phyloP scores from a whole-genome alignment of 164 flowering plant species.

The Liriodendron chinense region DNA sequence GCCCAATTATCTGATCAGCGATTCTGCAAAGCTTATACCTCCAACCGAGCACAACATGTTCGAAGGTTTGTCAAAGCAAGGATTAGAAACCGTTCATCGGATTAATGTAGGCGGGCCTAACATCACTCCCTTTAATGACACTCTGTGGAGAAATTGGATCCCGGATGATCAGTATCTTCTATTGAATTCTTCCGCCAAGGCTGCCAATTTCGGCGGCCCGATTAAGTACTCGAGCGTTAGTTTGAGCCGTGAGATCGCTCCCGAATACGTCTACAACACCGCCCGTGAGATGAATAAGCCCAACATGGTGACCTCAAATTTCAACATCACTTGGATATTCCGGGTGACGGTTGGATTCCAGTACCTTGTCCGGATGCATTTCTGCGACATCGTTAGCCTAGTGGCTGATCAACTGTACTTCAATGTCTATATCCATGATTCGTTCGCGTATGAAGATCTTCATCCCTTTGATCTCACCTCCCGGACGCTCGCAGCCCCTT shows the following conservation, averaged over 20 bases:
- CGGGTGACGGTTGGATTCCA: slow-evolving; percentile 9
- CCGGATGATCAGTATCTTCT: slow-evolving; percentile 63
- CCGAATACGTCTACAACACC: slow-evolving; percentile 75
- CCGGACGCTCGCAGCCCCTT: slow-evolving; percentile 53
- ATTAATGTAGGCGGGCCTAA: slow-evolving; percentile 73
- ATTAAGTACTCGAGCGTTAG: slow-evolving; percentile 54
- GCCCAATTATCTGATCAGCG: slow-evolving; percentile 49
- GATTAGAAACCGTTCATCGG: slow-evolving; percentile 58
- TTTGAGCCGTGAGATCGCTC: slow-evolving; percentile 57
- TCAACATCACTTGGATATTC: slow-evolving; percentile 77
- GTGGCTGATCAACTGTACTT: slow-evolving; percentile 50
- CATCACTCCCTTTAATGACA: slow-evolving; percentile 68
- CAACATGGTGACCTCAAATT: slow-evolving; percentile 21
- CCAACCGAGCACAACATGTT: slow-evolving; percentile 25
- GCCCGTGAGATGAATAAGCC: slow-evolving; percentile 68
- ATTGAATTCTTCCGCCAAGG: slow-evolving; percentile 46
- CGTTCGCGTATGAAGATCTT: slow-evolving; percentile 43
- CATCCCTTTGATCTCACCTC: slow-evolving; percentile 41
- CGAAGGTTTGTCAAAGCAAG: slow-evolving; percentile 30
- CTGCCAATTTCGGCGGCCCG: slow-evolving; percentile 3
- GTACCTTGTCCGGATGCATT: slow-evolving; percentile 75
- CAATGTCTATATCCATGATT: slow-evolving; percentile 54
- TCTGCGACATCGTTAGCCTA: slow-evolving; percentile 77
- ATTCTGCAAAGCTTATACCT: slow-evolving; percentile 29
- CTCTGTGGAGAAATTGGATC: slow-evolving; percentile 78